Percentiles rank a stretch among this genome's conserved stretches.
Conservation (phyloP, 108 stramenopile species). For the Aurantiochytrium sp. region DNA sequence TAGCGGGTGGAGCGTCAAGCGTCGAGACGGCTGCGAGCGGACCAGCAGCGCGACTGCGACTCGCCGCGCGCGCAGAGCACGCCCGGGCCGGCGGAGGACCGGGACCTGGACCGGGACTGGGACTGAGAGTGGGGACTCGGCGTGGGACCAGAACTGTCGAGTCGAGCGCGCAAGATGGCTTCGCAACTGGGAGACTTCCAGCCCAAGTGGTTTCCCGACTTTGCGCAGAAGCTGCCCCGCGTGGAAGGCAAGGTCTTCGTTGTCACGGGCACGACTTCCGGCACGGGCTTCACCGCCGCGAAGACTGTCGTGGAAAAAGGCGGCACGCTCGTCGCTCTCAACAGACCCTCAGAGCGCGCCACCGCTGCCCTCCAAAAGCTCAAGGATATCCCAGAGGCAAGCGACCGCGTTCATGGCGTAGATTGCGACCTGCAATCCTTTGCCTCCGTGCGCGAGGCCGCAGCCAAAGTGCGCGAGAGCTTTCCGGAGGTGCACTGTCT, state of each 20-base stretch:
- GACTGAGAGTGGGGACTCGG: too few species aligned
- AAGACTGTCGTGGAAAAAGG: background rate
- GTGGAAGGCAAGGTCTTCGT: background rate
- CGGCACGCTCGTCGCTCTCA: background rate
- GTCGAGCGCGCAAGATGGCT: background rate
- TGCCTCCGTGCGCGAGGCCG: background rate
- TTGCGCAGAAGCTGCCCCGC: background rate
- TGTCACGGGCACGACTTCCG: background rate
- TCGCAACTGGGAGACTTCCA: background rate
- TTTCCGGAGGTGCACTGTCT: constrained; percentile 14
- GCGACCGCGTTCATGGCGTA: background rate
- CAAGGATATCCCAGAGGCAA: background rate
- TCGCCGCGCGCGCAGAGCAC: too few species aligned
- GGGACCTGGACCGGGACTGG: too few species aligned
- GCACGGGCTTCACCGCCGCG: background rate
- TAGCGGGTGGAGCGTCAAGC: too few species aligned
- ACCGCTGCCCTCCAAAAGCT: background rate
- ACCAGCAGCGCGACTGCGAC: too few species aligned
- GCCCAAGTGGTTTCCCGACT: background rate
- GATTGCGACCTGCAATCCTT: background rate
- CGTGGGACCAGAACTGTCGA: too few species aligned
- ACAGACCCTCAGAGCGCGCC: background rate
- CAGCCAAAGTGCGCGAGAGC: background rate
- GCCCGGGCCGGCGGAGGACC: too few species aligned
- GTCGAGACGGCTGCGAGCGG: too few species aligned